Base-by-base conservation (phyloP, 441 rosid genomes). In the Pelargonium cotyledonis region DNA sequence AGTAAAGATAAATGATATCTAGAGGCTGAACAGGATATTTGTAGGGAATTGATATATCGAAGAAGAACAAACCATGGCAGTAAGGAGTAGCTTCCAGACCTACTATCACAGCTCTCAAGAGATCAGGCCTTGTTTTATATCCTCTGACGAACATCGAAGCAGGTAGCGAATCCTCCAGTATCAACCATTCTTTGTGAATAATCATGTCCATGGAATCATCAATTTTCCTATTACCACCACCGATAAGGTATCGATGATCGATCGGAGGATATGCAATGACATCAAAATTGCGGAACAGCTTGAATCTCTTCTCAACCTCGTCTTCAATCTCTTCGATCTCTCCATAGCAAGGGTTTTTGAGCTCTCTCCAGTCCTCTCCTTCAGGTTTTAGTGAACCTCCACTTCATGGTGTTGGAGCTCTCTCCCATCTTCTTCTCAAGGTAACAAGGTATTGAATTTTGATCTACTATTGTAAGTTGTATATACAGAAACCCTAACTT, bases 11-110 rank as follows among this genome's bases (percentile, higher is more conserved):
- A 61, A 12, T 31, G 0, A 69, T 5, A 8, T 63, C 61, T 0
- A 62, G 75, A 51, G 75, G 71, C 26, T 15, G 29, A 1, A n/a
- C 8, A 0, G 73, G 73, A 46, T 68, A 68, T 10, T 18, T 55
- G 21, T 3, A 46, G 1, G 75, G 78, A 15, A 78, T 65, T 35
- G 35, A 6, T 19, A 67, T 57, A 64, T 77, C 80, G 43, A 77
- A 77, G 63, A 77, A 65, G 77, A 77, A 77, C 29, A 70, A 35
- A 10, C 77, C 73, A 51, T 73, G 67, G 8, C 71, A 38, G 18
- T 70, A 77, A 10, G 78, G 77, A 21, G 73, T 73, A 8, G 73
- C 80, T 35, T 70, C 70, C 15, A 65, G 65, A 10, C 80, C 77
- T 11, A 31, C 38, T 0, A 74, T 65, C 40, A 35, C 66, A 41